Conservation (phyloP, 1,139 yeast genomes). For the Yamadazyma spencermartinsiae region DNA sequence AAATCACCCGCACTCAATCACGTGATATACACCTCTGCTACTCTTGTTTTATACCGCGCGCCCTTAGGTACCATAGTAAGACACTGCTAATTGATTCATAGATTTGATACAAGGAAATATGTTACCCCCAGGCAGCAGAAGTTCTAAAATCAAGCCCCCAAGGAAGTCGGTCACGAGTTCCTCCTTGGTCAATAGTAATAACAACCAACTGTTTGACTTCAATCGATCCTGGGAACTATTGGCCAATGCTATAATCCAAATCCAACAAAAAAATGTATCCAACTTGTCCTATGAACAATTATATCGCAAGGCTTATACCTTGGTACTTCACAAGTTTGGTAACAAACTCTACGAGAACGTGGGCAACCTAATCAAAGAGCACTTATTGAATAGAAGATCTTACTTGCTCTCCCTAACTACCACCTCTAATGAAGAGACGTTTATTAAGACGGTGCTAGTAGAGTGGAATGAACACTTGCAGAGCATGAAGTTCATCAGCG, state of each 20-base stretch:
- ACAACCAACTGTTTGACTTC: conserved; percentile 50
- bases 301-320: conserved; percentile 76
- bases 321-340: conserved; percentile 77
- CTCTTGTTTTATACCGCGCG: no score
- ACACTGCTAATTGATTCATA: no score
- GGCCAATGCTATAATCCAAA: conserved; percentile 73
- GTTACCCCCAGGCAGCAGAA: conserved; percentile 45
- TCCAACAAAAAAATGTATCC: conserved; percentile 73
- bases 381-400: conserved; percentile 40
- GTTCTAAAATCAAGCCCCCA: conserved; percentile 76
- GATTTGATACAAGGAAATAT: no score
- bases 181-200: conserved; percentile 21
- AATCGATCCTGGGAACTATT: conserved; percentile 71
- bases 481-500: conserved; percentile 79
- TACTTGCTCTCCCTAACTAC: conserved; percentile 20
- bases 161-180: conserved; percentile 42
- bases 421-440: conserved; percentile 25
- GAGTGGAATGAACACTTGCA: conserved; percentile 79
- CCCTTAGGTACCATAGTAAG: no score
- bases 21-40: neutral
- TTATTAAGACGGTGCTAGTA: conserved; percentile 47
- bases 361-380: conserved; percentile 47
- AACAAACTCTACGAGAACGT: conserved; percentile 67
- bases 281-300: conserved; percentile 80
- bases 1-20: neutral